Evolutionary conservation across 306 rosid species (phyloP), one percentile per base, ranked within the genome.

Genomic region (Acacia confusa): DNA sequence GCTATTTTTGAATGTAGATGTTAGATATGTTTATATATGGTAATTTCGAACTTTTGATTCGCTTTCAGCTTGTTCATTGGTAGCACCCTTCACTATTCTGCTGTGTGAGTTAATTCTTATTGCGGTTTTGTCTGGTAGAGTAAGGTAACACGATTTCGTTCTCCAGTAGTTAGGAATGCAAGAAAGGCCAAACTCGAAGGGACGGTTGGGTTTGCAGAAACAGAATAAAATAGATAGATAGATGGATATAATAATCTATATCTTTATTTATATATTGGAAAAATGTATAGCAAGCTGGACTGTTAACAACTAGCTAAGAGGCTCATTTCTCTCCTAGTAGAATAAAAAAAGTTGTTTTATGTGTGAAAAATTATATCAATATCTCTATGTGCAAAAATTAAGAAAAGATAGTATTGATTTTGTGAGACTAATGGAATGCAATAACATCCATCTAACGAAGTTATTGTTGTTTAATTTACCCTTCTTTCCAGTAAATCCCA

Each of bases 111-210:
- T 36, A 25, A 44, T 58, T 11, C 32, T 24, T 86, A 2, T 40
- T 73, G 45, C 72, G 63, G 27, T 74, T 58, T 83, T 76, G 52
- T 67, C 7, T 47, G 1, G 22, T 40, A 45, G 83, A 65, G n/a
- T 47, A 1, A 19, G 28, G 72, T 20, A 0, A 7, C 11, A 34
- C 65, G 50, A 76, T 44, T 78, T 60, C 19, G 7, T 63, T 48
- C 11, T 78, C 69, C 32, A 16, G 70, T 38, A 7, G 12, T 25
- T 20, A 74, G 70, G 57, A 28, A 61, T 72, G 61, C 4, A 16
- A 53, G 70, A 70, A 17, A 50, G 52, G 38, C n/a, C 13, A 4
- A 70, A 6, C 43, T 72, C 43, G 17, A 65, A 64, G 64, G 64
- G 64, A 8, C 28, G 28, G 28, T 57, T 22, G 27, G 30, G 64